Conservation (phyloP, 441 rosid genomes). For the Eutrema salsugineum region DNA sequence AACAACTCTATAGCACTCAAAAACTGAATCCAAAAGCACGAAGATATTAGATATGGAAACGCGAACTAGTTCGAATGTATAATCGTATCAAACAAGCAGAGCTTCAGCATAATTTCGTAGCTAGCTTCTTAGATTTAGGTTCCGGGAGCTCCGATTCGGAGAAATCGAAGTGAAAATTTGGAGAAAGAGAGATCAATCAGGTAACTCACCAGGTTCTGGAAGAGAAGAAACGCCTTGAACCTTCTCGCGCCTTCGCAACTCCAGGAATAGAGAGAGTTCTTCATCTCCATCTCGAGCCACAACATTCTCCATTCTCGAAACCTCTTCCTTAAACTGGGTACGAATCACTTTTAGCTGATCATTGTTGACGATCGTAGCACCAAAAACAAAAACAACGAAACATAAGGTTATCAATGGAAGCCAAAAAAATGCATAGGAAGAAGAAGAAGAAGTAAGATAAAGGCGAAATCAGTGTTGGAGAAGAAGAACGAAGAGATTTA, state of each 20-base stretch:
- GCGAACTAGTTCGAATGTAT: background rate
- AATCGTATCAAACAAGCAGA: background rate
- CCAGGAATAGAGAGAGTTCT: conserved; percentile 66
- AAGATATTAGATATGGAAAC: background rate
- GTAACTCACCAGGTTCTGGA: conserved; percentile 28
- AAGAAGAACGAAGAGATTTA: background rate
- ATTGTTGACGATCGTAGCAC: background rate
- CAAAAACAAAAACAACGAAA: background rate
- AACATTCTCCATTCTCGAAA: conserved; percentile 22
- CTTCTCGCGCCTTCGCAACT: conserved; percentile 72
- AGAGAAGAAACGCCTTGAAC: conserved; percentile 41
- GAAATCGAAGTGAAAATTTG: conserved; percentile 17
- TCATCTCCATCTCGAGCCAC: conserved; percentile 64
- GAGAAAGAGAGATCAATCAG: conserved; percentile 21
- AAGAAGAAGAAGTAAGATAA: background rate
- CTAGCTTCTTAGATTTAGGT: background rate
- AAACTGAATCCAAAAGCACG: background rate
- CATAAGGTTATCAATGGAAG: background rate
- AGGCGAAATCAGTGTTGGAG: background rate
- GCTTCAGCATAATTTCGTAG: background rate
- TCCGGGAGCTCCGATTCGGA: background rate
- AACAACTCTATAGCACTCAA: background rate
- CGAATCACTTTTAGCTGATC: background rate
- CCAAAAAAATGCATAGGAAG: background rate
- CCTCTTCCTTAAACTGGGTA: background rate